Conservation (phyloP, 768 basidiomycete species). For the Naganishia kalamii region DNA sequence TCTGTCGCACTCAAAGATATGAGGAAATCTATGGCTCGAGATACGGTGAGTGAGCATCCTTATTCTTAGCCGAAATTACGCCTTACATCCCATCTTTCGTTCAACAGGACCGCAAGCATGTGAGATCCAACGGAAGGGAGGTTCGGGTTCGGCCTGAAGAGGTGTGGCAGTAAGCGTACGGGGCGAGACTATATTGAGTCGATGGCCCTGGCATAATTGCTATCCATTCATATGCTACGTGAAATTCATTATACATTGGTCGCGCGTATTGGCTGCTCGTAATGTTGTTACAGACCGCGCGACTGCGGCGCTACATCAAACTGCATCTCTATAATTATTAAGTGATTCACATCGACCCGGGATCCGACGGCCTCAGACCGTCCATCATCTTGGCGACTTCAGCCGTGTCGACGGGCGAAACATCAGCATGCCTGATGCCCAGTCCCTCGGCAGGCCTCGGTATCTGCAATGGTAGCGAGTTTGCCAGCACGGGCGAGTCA, state of each 20-base stretch:
- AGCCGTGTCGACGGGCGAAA: neutral
- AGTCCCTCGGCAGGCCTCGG: neutral
- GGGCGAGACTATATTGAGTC: too few species aligned
- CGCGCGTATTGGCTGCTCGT: too few species aligned
- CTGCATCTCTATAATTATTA: neutral
- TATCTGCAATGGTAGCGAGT: neutral
- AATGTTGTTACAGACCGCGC: too few species aligned
- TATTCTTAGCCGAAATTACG: neutral
- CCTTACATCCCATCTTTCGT: neutral
- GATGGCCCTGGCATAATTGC: too few species aligned
- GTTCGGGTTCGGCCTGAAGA: constrained; percentile 17
- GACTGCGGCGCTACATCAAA: too few species aligned
- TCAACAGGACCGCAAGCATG: constrained; percentile 20
- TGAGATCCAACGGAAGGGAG: constrained; percentile 21
- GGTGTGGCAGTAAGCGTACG: constrained; percentile 5
- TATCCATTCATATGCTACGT: too few species aligned
- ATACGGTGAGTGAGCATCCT: constrained; percentile 8
- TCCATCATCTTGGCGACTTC: constrained; percentile 14
- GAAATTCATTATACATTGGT: neutral
- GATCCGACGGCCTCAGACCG: neutral
- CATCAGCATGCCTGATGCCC: neutral
- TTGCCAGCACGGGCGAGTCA: neutral
- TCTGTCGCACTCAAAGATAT: constrained; percentile 8
- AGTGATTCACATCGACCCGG: neutral
- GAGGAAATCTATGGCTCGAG: constrained; percentile 21